Evolutionary conservation across 306 rosid genomes (phyloP).

Genomic region (Biancaea sappan): DNA sequence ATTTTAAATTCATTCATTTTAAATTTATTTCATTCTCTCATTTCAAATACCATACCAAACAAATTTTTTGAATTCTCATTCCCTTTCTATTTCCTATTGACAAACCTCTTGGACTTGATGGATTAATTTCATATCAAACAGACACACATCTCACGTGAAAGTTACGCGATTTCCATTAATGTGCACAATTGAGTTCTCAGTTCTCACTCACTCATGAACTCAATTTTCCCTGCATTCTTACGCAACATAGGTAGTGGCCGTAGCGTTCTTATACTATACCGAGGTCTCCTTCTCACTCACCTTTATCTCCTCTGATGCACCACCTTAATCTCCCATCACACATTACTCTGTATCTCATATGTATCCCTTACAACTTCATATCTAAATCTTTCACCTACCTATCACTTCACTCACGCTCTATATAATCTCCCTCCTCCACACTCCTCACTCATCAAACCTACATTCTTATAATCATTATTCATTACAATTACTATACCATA

Average conservation of each 20-base stretch:
- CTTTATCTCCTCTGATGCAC: constrained; percentile 26
- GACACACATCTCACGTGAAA: constrained; percentile 1
- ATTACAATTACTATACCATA: not conserved
- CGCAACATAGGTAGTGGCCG: not conserved
- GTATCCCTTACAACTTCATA: constrained; percentile 8
- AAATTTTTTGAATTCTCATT: no score
- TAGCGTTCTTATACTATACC: not conserved
- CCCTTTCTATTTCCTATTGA: no score
- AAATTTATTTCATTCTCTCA: no score
- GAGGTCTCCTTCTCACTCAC: constrained; percentile 25
- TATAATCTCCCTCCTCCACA: constrained; percentile 14
- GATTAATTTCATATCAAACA: no score
- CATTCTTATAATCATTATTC: no score
- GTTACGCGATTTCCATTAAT: constrained; percentile 11
- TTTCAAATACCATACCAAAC: no score
- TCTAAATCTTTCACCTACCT: constrained; percentile 40
- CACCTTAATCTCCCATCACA: constrained; percentile 33
- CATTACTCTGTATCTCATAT: no score
- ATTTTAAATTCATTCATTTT: no score
- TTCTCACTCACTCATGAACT: no score
- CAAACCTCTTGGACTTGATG: no score
- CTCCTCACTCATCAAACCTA: not conserved
- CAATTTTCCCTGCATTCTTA: constrained; percentile 27
- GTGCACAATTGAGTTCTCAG: not conserved
- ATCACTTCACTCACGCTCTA: constrained; percentile 2